A percentile compares a stretch with the other conserved stretches of the same genome.
phyloP scores from a whole-genome alignment of 202 grass and related monocot genomes.

The Hordeum pubiflorum region DNA sequence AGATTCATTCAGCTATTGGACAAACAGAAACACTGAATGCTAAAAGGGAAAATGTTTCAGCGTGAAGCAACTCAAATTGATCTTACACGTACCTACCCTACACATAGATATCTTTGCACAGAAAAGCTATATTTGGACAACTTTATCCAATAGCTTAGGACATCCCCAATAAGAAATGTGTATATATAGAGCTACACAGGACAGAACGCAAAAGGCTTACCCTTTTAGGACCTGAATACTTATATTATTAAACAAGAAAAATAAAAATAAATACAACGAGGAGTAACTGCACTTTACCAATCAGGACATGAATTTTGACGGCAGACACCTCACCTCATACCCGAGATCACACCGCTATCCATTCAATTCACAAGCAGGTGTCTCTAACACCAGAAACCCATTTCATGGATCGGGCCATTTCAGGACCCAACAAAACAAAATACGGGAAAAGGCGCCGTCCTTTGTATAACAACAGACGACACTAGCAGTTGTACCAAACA shows the following conservation, averaged over 20 bases:
- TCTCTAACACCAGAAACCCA: not conserved
- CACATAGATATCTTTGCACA: not conserved
- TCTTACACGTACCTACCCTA: conserved; percentile 9
- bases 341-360: not conserved
- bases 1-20: not conserved
- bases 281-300: not conserved
- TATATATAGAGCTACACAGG: not conserved
- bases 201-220: not conserved
- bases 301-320: not conserved
- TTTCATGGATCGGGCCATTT: not conserved
- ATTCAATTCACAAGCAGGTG: not conserved
- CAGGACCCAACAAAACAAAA: not conserved
- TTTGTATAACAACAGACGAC: not conserved
- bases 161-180: not conserved
- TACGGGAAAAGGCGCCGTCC: not conserved
- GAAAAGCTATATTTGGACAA: conserved; percentile 10
- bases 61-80: conserved; percentile 2
- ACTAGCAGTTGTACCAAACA: conserved; percentile 11
- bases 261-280: not conserved
- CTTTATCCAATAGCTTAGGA: conserved; percentile 7
- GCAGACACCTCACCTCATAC: not conserved
- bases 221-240: not conserved
- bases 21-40: not conserved
- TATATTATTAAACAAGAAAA: not conserved
- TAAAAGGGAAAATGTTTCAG: not conserved